Percentiles rank a stretch among this genome's conserved stretches.
Conservation (phyloP, 352 stramenopile genomes). For the Hyaloperonospora brassicae region DNA sequence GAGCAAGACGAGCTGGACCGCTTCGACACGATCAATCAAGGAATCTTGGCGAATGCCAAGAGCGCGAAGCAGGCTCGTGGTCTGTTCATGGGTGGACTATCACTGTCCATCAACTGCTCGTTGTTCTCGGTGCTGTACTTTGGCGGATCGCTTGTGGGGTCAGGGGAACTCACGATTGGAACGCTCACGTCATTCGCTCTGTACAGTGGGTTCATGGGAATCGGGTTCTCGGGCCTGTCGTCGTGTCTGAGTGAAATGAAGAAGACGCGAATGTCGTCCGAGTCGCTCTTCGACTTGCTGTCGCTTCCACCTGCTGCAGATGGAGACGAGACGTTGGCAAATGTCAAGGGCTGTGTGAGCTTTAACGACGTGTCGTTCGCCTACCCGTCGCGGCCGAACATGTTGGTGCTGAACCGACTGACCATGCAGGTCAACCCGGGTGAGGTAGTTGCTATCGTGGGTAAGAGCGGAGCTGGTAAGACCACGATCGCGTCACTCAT, state of each 20-base stretch:
- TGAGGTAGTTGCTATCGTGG: slow-evolving; percentile 82
- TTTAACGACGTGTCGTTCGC: slow-evolving; percentile 80
- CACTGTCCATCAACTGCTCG: slow-evolving; percentile 83
- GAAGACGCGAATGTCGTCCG: slow-evolving; percentile 63
- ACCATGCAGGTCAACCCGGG: slow-evolving; percentile 66
- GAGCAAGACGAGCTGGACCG: slow-evolving; percentile 55
- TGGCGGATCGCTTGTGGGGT: slow-evolving; percentile 77
- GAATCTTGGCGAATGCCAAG: slow-evolving; percentile 58
- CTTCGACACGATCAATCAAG: slow-evolving; percentile 64
- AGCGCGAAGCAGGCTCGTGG: slow-evolving; percentile 73
- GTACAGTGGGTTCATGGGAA: slow-evolving; percentile 87
- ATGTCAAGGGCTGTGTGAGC: slow-evolving; percentile 53
- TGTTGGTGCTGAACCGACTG: slow-evolving; percentile 53
- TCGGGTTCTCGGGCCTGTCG: slow-evolving; percentile 83
- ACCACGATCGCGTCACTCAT: slow-evolving; percentile 75
- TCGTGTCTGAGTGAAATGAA: slow-evolving; percentile 77
- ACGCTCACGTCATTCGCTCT: slow-evolving; percentile 87
- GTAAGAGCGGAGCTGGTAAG: slow-evolving; percentile 79
- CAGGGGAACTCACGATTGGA: slow-evolving; percentile 83
- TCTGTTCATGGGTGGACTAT: slow-evolving; percentile 86
- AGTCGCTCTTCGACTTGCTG: slow-evolving; percentile 64
- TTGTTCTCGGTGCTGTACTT: slow-evolving; percentile 88
- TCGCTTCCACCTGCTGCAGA: slow-evolving; percentile 34
- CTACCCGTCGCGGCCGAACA: slow-evolving; percentile 74
- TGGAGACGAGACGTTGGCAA: slow-evolving; percentile 33